phyloP scores from a whole-genome alignment of 2,329 filamentous ascomycete genomes.

The Aspergillus chevalieri region DNA sequence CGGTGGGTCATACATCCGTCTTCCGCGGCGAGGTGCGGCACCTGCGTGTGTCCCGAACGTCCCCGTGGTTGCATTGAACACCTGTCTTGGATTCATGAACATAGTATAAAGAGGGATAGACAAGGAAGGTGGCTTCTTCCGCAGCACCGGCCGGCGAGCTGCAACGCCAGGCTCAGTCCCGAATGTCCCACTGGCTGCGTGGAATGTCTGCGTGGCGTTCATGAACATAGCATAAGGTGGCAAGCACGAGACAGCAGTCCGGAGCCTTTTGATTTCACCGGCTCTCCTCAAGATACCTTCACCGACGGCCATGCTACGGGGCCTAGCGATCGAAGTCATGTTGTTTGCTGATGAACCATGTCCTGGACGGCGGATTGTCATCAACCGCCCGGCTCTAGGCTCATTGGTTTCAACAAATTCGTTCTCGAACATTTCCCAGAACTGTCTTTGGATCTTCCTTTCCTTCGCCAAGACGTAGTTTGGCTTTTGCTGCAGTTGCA shows the following conservation, averaged over 20 bases:
- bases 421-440: conserved; percentile 17
- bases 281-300: background rate
- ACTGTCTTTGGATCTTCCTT: conserved; percentile 21
- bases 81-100: conserved; percentile 34
- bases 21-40: conserved; percentile 10
- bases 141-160: conserved; percentile 3
- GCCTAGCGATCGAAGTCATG: background rate
- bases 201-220: background rate
- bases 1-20: conserved; percentile 8
- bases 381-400: background rate
- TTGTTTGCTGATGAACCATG: background rate
- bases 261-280: background rate
- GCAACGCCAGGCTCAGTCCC: conserved; percentile 32
- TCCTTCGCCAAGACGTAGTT: conserved; percentile 23
- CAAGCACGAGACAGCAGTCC: background rate
- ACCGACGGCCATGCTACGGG: background rate
- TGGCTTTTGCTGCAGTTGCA: conserved; percentile 33
- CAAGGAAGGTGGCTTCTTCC: background rate
- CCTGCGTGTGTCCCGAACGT: conserved; percentile 43
- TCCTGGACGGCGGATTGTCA: background rate
- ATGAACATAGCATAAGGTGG: background rate
- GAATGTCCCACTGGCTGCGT: conserved; percentile 38
- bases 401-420: conserved; percentile 1
- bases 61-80: conserved; percentile 35
- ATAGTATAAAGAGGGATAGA: conserved; percentile 10